phyloP scores from a whole-genome alignment of 306 rosid genomes.

The Vigna hirtella region DNA sequence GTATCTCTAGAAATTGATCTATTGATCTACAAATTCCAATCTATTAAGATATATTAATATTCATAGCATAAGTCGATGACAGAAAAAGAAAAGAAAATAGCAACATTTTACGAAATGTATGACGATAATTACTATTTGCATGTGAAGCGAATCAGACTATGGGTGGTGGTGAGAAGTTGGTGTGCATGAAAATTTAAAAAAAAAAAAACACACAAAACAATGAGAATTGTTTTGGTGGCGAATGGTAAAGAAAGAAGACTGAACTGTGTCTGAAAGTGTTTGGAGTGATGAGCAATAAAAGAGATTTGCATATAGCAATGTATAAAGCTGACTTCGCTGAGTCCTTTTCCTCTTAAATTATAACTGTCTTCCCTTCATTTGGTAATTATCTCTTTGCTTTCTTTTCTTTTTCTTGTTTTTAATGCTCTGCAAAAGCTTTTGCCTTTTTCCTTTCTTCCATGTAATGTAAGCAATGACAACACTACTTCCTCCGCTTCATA shows the following conservation, averaged over 20 bases:
- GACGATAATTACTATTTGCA: background rate
- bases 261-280: too few species aligned
- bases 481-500: too few species aligned
- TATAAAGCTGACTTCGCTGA: conserved; percentile 44
- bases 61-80: too few species aligned
- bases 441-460: background rate
- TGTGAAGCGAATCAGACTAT: background rate
- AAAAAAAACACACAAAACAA: too few species aligned
- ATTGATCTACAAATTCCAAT: too few species aligned
- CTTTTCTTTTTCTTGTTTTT: background rate
- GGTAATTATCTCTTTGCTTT: background rate
- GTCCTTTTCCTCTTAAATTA: conserved; percentile 41
- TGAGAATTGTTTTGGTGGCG: too few species aligned
- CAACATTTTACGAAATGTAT: background rate
- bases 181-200: too few species aligned
- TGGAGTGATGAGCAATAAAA: background rate
- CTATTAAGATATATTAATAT: too few species aligned
- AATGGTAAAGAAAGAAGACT: too few species aligned
- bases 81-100: too few species aligned
- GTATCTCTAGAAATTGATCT: too few species aligned
- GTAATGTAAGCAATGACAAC: too few species aligned
- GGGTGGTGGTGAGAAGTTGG: background rate
- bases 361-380: conserved; percentile 29
- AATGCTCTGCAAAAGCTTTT: background rate
- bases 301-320: conserved; percentile 33